Base-by-base conservation (phyloP, 2,329 filamentous ascomycete genomes). In the Delphinella strobiligena region DNA sequence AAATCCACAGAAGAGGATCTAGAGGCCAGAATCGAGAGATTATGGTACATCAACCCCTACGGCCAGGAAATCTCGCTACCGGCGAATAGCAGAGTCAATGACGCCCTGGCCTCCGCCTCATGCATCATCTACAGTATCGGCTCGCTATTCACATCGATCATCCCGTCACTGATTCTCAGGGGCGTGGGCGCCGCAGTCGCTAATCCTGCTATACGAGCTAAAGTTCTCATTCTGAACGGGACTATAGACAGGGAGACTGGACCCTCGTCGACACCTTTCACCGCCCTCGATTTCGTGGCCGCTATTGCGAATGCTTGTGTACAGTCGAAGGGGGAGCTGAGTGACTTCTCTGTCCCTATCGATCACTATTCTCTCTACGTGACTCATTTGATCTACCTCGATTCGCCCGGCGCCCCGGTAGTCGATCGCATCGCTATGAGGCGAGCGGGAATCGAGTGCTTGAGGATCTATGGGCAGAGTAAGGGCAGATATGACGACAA, bases 41-140 rank as follows among this genome's bases (percentile, higher is more conserved):
- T 96, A 22, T 96, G 87, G 86, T 96, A 96, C 64, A 96, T 96
- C 64, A 96, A 95, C 54, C 89, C 89, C 0, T 96, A 95, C 58
- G 89, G 89, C n/a, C 86, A 95, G 56, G 88, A 95, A 60, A 95
- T 96, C 49, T 76, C 80, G 14, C 83, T 88, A 0, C 73, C 79
- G 0, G 82, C 86, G 2, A 96, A 94, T 52, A 79, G 86, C 0
- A 78, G 85, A 37, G 85, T 89, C 0, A 51, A 93, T 0, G 71
- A 76, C 5, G 76, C 85, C 0, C 59, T 96, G 1, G 63, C 66
- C 12, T 62, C 64, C 2, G 72, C 82, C 0, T 71, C 76, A 41
- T 79, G 77, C 1, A 69, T 95, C 7, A 75, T 96, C 34, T 96
- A 94, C 63, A 88, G 82, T 58, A 93, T 96, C 43, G 91, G 91